phyloP scores from a whole-genome alignment of 768 basidiomycete genomes.

The Krasilnikovozyma curviuscula region DNA sequence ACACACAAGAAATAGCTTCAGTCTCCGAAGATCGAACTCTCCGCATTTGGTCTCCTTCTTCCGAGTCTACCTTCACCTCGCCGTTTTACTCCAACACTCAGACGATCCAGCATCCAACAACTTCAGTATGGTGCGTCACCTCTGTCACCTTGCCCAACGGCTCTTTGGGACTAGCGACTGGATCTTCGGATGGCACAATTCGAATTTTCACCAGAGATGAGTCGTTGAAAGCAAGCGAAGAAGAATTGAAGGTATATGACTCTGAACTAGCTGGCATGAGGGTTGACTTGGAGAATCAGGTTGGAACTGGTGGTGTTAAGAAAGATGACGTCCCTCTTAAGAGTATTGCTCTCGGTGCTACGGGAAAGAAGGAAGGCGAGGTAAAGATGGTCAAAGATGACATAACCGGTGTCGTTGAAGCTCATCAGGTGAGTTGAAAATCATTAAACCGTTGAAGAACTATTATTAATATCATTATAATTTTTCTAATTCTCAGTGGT shows the following conservation, averaged over 20 bases:
- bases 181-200: conserved; percentile 69
- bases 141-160: conserved; percentile 66
- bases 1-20: conserved; percentile 33
- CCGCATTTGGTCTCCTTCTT: conserved; percentile 47
- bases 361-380: conserved; percentile 83
- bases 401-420: conserved; percentile 62
- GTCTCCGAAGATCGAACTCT: conserved; percentile 78
- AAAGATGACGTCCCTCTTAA: conserved; percentile 72
- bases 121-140: conserved; percentile 72
- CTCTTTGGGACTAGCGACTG: conserved; percentile 83
- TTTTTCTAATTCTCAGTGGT: conserved; percentile 46
- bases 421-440: conserved; percentile 50
- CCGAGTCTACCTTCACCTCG: background rate
- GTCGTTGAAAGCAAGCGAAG: conserved; percentile 12
- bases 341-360: no score
- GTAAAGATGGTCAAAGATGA: conserved; percentile 68
- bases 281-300: background rate
- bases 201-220: conserved; percentile 57
- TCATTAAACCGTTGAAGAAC: background rate
- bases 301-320: conserved; percentile 56
- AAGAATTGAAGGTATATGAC: conserved; percentile 52
- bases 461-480: background rate
- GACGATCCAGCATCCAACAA: conserved; percentile 76
- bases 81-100: conserved; percentile 37
- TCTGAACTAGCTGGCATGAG: background rate